A percentile compares a stretch with the other conserved stretches of the same genome.
Conservation (phyloP, 129 eudicot species). For the Saussurea involucrata region DNA sequence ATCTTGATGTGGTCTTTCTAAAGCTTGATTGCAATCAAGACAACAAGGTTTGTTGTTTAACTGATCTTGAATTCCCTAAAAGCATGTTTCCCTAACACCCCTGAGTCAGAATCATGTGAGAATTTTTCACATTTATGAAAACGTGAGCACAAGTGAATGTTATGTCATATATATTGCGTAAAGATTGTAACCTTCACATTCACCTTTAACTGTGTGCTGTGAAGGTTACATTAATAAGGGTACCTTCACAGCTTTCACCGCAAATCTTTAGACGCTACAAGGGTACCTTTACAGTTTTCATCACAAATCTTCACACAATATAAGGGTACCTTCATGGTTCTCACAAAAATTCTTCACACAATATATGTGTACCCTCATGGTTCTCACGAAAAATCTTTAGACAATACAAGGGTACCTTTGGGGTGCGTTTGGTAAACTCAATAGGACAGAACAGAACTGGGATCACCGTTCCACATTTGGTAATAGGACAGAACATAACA, state of each 20-base stretch:
- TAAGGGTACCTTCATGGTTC: not conserved
- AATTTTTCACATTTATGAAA: not conserved
- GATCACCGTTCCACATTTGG: too few relatives aligned
- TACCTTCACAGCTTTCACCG: not conserved
- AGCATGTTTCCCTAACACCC: not conserved
- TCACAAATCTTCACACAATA: not conserved
- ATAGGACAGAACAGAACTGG: too few relatives aligned
- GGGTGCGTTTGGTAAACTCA: too few relatives aligned
- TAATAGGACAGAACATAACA: too few relatives aligned
- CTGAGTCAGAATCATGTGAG: not conserved
- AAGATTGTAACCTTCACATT: not conserved
- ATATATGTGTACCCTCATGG: not conserved
- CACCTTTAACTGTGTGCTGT: not conserved
- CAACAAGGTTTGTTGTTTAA: constrained; percentile 49
- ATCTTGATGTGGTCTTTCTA: constrained; percentile 63
- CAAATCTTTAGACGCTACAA: not conserved
- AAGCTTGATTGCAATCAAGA: constrained; percentile 84
- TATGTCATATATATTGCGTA: not conserved
- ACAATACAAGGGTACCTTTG: not conserved
- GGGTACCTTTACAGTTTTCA: not conserved
- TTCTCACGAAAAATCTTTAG: not conserved
- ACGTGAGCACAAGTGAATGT: not conserved
- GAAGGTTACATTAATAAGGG: not conserved
- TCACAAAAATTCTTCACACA: not conserved
- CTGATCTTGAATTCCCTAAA: not conserved